These are phyloP conservation scores for Neocatenulostroma microsporum DNA, from an alignment of 2,329 filamentous ascomycete genomes.

Conservation along the genomic window DNA sequence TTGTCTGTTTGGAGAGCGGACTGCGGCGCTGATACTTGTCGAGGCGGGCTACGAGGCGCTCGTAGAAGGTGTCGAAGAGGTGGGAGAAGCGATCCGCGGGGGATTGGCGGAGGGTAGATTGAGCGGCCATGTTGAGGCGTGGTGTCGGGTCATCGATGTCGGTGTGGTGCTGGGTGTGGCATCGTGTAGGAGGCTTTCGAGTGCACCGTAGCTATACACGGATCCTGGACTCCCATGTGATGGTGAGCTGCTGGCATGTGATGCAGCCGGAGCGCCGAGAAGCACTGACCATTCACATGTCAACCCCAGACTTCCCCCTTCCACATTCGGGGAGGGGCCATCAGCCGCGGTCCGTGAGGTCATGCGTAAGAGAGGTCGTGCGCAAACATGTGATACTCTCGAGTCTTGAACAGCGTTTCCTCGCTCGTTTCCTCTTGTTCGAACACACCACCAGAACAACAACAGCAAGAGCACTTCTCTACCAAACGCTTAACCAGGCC, in stretches of 20 bases:
- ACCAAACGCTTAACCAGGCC: not conserved
- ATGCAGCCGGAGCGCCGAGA: no score
- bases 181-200: no score
- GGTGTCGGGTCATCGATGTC: no score
- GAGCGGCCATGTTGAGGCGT: no score
- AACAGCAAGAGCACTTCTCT: not conserved
- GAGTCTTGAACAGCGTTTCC: not conserved
- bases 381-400: not conserved
- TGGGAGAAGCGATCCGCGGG: conserved; percentile 26
- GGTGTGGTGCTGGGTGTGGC: no score
- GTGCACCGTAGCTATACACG: no score
- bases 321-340: no score
- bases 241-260: no score
- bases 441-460: not conserved
- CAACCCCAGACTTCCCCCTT: conserved; percentile 1
- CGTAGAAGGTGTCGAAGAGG: conserved; percentile 30
- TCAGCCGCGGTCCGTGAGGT: conserved; percentile 1
- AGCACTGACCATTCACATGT: conserved; percentile 1
- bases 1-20: conserved; percentile 58
- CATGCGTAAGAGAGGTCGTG: not conserved
- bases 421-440: not conserved
- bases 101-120: conserved; percentile 60
- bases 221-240: no score
- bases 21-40: conserved; percentile 43
- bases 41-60: conserved; percentile 41